Conservation (phyloP, 2,329 filamentous ascomycete genomes). For the Sarocladium oryzae region DNA sequence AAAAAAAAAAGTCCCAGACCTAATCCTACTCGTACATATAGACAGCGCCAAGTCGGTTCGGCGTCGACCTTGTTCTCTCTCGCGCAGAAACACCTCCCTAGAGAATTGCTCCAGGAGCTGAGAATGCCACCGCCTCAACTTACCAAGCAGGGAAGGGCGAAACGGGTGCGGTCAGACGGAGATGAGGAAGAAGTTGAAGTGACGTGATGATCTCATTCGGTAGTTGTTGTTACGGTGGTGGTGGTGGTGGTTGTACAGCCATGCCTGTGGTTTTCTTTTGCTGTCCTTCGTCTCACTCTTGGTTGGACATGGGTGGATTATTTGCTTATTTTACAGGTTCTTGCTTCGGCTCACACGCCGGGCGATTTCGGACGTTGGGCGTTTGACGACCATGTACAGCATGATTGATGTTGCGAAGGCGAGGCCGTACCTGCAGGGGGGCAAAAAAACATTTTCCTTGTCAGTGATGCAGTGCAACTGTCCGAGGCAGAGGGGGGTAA, state of each 20-base stretch:
- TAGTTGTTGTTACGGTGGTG: no score
- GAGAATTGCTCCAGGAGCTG: conserved; percentile 77
- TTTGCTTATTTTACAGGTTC: conserved; percentile 18
- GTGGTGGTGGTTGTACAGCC: not conserved
- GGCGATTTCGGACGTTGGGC: conserved; percentile 66
- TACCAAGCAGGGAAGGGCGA: conserved; percentile 37
- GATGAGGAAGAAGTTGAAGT: conserved; percentile 31
- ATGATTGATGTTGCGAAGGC: conserved; percentile 83
- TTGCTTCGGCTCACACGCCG: conserved; percentile 69
- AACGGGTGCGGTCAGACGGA: conserved; percentile 21
- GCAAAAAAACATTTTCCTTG: conserved; percentile 3
- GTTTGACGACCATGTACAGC: conserved; percentile 92
- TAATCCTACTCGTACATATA: conserved; percentile 33
- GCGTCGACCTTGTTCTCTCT: conserved; percentile 75
- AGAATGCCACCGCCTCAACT: conserved; percentile 59
- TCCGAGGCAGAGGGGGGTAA: not conserved
- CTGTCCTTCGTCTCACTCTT: no score
- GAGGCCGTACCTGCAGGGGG: conserved; percentile 69
- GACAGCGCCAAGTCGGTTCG: conserved; percentile 69
- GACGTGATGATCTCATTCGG: conserved; percentile 19
- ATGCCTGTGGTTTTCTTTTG: no score
- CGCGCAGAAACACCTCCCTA: conserved; percentile 74
- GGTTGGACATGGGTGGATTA: not conserved
- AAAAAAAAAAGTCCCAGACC: no score
- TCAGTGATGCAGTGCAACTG: not conserved